A percentile compares a stretch with the other conserved stretches of the same genome.
These are phyloP conservation scores for Solanum peruvianum DNA, from an alignment of 257 asterid species.

Conservation along the genomic window DNA sequence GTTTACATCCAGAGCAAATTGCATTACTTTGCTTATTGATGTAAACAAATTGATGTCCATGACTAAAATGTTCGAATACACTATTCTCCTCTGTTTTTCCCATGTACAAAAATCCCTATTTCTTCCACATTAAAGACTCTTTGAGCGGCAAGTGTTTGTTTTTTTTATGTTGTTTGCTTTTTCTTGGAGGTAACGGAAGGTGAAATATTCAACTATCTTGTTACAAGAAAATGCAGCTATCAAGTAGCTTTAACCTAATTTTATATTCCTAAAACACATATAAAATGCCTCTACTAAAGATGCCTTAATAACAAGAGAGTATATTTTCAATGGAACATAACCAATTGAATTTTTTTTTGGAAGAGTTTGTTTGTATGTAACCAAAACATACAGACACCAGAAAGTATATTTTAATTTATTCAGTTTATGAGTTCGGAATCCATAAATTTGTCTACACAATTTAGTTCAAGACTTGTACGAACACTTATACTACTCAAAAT, in stretches of 20 bases:
- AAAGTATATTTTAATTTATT: neutral
- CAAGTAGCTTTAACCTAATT: neutral
- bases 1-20: conserved; percentile 36
- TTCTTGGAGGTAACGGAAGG: neutral
- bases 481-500: neutral
- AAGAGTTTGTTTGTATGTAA: neutral
- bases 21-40: neutral
- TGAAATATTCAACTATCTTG: neutral
- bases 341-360: neutral
- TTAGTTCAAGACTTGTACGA: neutral
- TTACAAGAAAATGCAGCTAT: neutral
- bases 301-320: neutral
- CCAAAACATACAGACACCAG: neutral
- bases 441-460: neutral
- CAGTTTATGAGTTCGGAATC: neutral
- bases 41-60: conserved; percentile 26
- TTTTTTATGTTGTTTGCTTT: neutral
- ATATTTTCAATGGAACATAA: neutral
- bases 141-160: neutral
- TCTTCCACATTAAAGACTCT: neutral
- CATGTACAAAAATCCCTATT: conserved; percentile 4
- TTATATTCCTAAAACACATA: neutral
- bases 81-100: conserved; percentile 1
- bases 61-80: conserved; percentile 29
- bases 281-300: neutral